Conservation (phyloP, 345 rosid genomes). For the Populus davidiana region DNA sequence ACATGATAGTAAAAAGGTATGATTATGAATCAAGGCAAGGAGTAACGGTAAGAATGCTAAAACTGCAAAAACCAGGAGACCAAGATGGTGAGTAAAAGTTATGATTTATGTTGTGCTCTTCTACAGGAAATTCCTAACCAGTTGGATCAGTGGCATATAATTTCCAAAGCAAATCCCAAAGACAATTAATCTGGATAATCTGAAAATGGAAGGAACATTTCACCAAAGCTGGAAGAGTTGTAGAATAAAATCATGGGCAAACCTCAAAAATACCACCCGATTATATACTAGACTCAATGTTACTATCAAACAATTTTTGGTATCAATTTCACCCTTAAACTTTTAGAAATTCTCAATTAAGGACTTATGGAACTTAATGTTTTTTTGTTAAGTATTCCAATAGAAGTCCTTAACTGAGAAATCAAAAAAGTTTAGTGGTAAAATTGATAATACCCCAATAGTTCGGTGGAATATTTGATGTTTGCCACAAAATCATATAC, state of each 20-base stretch:
- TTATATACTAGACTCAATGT: no score
- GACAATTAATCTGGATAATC: neutral
- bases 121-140: neutral
- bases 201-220: neutral
- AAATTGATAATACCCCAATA: no score
- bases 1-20: neutral
- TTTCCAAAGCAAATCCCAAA: neutral
- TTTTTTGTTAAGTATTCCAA: no score
- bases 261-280: no score
- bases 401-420: no score
- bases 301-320: no score
- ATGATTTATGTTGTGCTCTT: neutral
- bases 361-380: no score
- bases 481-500: neutral
- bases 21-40: neutral
- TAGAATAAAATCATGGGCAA: neutral
- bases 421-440: no score
- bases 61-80: neutral
- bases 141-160: neutral
- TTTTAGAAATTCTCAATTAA: no score
- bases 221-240: neutral
- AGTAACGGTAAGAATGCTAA: neutral
- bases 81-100: neutral
- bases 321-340: no score
- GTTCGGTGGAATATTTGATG: no score